Percentiles rank a stretch among this genome's conserved stretches.
phyloP scores from a whole-genome alignment of 1,284 basidiomycete species.

The Albatrellus sp. region DNA sequence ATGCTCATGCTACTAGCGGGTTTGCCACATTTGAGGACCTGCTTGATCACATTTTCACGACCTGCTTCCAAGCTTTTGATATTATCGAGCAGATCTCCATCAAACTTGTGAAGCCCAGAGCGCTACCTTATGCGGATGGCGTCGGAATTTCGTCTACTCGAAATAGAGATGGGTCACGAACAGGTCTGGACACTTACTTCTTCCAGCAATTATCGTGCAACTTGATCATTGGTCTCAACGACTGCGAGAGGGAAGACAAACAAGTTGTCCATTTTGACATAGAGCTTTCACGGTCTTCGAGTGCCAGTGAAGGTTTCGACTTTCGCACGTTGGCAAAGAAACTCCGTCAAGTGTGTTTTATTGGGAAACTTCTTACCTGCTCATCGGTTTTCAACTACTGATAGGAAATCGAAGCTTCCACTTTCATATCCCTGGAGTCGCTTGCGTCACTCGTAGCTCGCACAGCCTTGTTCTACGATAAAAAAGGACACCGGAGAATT shows the following conservation, averaged over 20 bases:
- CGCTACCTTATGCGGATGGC: conserved; percentile 38
- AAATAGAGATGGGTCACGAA: conserved; percentile 13
- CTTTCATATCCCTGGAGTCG: conserved; percentile 66
- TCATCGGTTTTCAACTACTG: background rate
- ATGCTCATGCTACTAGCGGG: conserved; percentile 11
- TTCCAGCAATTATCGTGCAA: conserved; percentile 42
- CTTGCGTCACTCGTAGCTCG: conserved; percentile 52
- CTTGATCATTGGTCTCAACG: conserved; percentile 63
- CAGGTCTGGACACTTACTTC: conserved; percentile 19
- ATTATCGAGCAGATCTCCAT: conserved; percentile 28
- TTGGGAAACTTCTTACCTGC: background rate
- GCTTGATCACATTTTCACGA: conserved; percentile 27
- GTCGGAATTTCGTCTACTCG: conserved; percentile 31
- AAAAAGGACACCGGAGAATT: conserved; percentile 20
- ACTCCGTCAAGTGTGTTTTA: conserved; percentile 26
- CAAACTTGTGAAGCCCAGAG: conserved; percentile 34
- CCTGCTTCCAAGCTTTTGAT: conserved; percentile 26
- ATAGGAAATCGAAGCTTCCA: conserved; percentile 31
- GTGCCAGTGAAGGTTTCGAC: conserved; percentile 17
- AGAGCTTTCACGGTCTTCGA: conserved; percentile 11
- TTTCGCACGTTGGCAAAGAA: conserved; percentile 27
- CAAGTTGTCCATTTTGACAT: conserved; percentile 62
- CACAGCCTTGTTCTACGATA: conserved; percentile 20
- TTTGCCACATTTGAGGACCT: conserved; percentile 33
- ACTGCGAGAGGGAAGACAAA: conserved; percentile 56